These are phyloP conservation scores for Stemphylium beticola DNA, from an alignment of 2,329 filamentous ascomycete species.

Conservation along the genomic window DNA sequence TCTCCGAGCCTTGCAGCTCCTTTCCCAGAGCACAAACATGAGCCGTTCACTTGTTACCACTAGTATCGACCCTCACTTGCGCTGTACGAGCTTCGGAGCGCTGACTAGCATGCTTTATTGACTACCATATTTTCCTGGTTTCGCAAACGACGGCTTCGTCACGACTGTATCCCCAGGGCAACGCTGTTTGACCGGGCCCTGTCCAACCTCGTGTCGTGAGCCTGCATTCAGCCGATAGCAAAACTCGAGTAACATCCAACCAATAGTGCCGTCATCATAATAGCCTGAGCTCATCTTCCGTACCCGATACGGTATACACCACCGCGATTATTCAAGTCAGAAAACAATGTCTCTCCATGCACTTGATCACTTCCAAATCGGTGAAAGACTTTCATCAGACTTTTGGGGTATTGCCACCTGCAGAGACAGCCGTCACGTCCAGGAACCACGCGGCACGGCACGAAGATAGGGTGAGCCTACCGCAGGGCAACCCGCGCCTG, in stretches of 20 bases:
- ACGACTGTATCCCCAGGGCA: slow-evolving; percentile 2
- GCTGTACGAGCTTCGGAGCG: neutral
- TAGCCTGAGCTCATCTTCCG: slow-evolving; percentile 17
- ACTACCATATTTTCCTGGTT: slow-evolving; percentile 3
- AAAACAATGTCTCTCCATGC: slow-evolving; percentile 5
- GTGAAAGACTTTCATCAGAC: slow-evolving; percentile 6
- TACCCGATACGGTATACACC: slow-evolving; percentile 14
- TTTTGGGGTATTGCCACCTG: slow-evolving; percentile 2
- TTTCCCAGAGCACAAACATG: slow-evolving; percentile 4
- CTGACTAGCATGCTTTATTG: slow-evolving; percentile 16
- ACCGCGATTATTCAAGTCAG: slow-evolving; percentile 9
- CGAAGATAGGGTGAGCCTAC: slow-evolving; percentile 5
- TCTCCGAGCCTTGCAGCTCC: slow-evolving; percentile 10
- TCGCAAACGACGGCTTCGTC: neutral
- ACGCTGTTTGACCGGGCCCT: neutral
- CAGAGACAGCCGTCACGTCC: slow-evolving; percentile 16
- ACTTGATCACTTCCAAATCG: neutral
- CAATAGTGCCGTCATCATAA: slow-evolving; percentile 6
- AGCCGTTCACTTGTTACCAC: slow-evolving; percentile 5
- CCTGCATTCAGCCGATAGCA: slow-evolving; percentile 21
- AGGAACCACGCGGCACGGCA: slow-evolving; percentile 26
- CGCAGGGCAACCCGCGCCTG: slow-evolving; percentile 6
- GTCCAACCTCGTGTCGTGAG: slow-evolving; percentile 2
- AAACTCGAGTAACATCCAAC: slow-evolving; percentile 8
- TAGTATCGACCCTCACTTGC: neutral